Conservation (phyloP, 164 flowering plant genomes). For the Echeveria elegans region DNA sequence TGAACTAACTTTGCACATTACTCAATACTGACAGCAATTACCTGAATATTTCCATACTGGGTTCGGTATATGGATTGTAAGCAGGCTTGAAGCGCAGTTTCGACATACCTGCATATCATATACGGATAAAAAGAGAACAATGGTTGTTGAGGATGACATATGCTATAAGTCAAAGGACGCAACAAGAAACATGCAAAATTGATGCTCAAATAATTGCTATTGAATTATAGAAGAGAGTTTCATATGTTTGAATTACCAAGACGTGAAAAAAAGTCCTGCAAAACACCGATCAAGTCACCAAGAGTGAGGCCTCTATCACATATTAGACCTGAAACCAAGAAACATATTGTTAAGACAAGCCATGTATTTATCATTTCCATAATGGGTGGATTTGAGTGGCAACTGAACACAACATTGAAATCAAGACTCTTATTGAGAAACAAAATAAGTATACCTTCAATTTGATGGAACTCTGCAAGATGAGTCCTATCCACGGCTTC, state of each 20-base stretch:
- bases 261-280: slow-evolving; percentile 75
- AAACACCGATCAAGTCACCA: slow-evolving; percentile 80
- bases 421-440: neutral
- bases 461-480: slow-evolving; percentile 98
- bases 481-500: slow-evolving; percentile 99
- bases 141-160: too few species aligned
- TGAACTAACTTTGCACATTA: too few species aligned
- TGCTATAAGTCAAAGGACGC: too few species aligned
- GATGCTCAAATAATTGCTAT: neutral
- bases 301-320: slow-evolving; percentile 91
- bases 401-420: neutral
- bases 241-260: slow-evolving; percentile 40
- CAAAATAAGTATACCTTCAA: slow-evolving; percentile 55
- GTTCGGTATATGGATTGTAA: slow-evolving; percentile 95
- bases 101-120: slow-evolving; percentile 58
- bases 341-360: slow-evolving; percentile 2
- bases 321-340: slow-evolving; percentile 54
- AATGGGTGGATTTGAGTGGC: neutral
- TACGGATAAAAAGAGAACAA: neutral
- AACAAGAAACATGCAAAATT: too few species aligned
- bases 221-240: neutral
- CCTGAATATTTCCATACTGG: slow-evolving; percentile 99
- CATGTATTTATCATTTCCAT: neutral
- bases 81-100: slow-evolving; percentile 88
- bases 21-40: too few species aligned